Conservation (phyloP, 1,139 yeast genomes). For the Saccharomycopsis hybrid region DNA sequence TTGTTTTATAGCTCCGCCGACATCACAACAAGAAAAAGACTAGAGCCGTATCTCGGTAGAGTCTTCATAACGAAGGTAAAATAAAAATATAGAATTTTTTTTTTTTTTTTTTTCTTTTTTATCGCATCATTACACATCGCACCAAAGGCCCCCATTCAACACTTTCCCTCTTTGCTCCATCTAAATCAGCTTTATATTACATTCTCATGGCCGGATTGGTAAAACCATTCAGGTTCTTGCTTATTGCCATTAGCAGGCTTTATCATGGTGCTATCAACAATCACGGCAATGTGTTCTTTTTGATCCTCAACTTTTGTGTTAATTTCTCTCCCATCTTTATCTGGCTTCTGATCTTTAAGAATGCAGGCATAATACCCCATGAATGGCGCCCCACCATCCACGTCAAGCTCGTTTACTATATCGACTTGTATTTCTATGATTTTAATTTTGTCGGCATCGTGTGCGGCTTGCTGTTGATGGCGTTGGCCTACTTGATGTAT, state of each 20-base stretch:
- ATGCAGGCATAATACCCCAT: constrained; percentile 55
- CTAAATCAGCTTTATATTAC: too few relatives aligned
- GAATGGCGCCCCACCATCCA: constrained; percentile 49
- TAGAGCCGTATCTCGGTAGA: too few relatives aligned
- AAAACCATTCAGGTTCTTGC: neutral
- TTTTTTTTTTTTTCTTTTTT: too few relatives aligned
- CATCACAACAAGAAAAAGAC: too few relatives aligned
- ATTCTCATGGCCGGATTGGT: too few relatives aligned
- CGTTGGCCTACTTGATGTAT: constrained; percentile 20
- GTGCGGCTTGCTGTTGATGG: constrained; percentile 22
- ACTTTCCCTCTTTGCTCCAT: too few relatives aligned
- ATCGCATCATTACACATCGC: too few relatives aligned
- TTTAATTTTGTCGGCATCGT: constrained; percentile 23
- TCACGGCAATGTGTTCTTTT: constrained; percentile 26
- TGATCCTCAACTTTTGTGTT: constrained; percentile 39
- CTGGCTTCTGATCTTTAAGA: constrained; percentile 56
- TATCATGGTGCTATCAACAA: constrained; percentile 6
- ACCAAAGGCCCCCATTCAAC: too few relatives aligned
- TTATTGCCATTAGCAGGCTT: constrained; percentile 8
- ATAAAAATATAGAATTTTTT: too few relatives aligned
- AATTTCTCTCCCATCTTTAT: constrained; percentile 49
- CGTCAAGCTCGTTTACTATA: constrained; percentile 38
- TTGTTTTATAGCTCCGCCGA: too few relatives aligned
- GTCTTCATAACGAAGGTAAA: too few relatives aligned
- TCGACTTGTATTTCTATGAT: constrained; percentile 37